These are phyloP conservation scores for Dichotomopilus funicola DNA, from an alignment of 2,329 filamentous ascomycete species.

Conservation along the genomic window DNA sequence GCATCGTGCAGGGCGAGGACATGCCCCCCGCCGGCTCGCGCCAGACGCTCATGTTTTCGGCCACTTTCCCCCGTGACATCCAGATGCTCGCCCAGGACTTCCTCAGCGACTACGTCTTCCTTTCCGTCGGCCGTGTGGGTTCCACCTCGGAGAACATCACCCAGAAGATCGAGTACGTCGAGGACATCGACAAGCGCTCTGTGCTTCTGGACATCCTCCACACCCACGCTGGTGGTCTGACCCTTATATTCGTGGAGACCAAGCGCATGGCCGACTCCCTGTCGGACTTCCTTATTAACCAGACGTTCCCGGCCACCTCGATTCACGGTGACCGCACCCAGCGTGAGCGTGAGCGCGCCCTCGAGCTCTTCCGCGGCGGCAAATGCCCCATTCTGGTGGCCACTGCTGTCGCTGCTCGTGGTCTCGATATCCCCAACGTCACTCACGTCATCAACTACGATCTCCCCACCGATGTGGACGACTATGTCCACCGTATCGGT, in stretches of 20 bases:
- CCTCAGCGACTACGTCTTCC: slow-evolving; percentile 98
- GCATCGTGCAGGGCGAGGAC: slow-evolving; percentile 96
- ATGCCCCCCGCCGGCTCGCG: slow-evolving; percentile 80
- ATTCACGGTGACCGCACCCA: slow-evolving; percentile 98
- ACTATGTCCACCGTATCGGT: slow-evolving; percentile 98
- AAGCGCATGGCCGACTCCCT: slow-evolving; percentile 99
- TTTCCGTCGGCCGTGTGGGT: slow-evolving; percentile 96
- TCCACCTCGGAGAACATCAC: slow-evolving; percentile 99
- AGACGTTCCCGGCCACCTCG: slow-evolving; percentile 94
- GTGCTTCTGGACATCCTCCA: slow-evolving; percentile 96
- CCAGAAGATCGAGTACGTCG: slow-evolving; percentile 94
- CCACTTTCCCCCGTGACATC: slow-evolving; percentile 97
- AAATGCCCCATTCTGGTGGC: slow-evolving; percentile 95
- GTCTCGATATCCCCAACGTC: slow-evolving; percentile 92
- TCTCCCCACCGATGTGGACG: slow-evolving; percentile 96
- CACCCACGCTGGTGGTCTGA: slow-evolving; percentile 82
- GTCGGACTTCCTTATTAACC: slow-evolving; percentile 97
- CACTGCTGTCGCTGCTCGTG: slow-evolving; percentile 87
- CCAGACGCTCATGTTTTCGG: slow-evolving; percentile 99
- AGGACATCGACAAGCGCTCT: slow-evolving; percentile 95
- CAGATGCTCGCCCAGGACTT: slow-evolving; percentile 99
- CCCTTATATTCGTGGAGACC: slow-evolving; percentile 97
- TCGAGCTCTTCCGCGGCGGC: slow-evolving; percentile 95
- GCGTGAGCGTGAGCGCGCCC: slow-evolving; percentile 94
- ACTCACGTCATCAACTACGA: slow-evolving; percentile 99